Evolutionary conservation across 2,329 filamentous ascomycete species (phyloP), one percentile per base, ranked within the genome.

Genomic region (Ophiostoma novo-ulmi): DNA sequence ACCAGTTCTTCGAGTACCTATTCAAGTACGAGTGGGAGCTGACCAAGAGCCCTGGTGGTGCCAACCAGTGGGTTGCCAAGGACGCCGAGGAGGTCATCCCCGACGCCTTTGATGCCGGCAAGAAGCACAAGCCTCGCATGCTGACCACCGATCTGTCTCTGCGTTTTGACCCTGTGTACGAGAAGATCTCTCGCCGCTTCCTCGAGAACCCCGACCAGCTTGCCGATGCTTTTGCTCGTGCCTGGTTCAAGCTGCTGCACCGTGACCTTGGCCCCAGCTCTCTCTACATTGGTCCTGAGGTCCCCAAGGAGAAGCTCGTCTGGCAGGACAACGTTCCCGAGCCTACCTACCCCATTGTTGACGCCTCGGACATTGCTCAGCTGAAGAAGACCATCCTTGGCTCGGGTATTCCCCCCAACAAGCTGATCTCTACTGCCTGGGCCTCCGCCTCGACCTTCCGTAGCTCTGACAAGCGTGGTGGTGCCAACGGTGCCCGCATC

Each of bases 211-310:
- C 89, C 1, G 85, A 91, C 65, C 80, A 91, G 82, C 84, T 93
- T 52, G 84, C 84, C 69, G 87, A 92, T 72, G 88, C 85, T 13
- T 94, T 93, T 76, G 83, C 85, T 31, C 86, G 87, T 68, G 91
- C 91, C 20, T 94, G 91, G 91, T 94, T 92, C 86, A 93, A 94
- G 87, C 85, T 94, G 61, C 83, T 91, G 48, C 91, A 94, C 82
- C 90, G 91, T 81, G 91, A 93, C 78, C 86, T 94, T 81, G 91
- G 91, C 20, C 91, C 91, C 63, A 82, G 87, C 70, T 78, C 84
- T 35, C 89, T 89, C 77, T 93, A 91, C 83, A 76, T 93, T 67
- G 91, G 91, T 41, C 91, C 91, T 1, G 91, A 94, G 80, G 83
- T 92, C 22, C 90, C 91, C 67, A 81, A 83, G 69, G 82, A 83